These are phyloP conservation scores for Penicillium sp. DNA, from an alignment of 2,329 filamentous ascomycete genomes.

Conservation along the genomic window DNA sequence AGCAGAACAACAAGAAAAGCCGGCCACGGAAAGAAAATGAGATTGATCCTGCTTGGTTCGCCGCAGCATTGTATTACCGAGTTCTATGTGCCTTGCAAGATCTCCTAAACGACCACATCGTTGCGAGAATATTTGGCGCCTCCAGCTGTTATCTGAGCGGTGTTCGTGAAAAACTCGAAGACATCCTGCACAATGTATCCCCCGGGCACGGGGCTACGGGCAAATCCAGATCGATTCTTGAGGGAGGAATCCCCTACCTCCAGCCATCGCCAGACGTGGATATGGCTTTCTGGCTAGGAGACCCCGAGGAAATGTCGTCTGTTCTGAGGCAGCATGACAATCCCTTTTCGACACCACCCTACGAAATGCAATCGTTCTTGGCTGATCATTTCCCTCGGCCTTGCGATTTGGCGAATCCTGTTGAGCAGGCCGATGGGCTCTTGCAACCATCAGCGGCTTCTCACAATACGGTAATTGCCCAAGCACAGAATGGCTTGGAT, in stretches of 20 bases:
- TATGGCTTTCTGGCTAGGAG: conserved; percentile 2
- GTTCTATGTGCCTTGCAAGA: conserved; percentile 7
- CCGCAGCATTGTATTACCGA: conserved; percentile 14
- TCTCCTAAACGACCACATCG: neutral
- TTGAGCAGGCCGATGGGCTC: neutral
- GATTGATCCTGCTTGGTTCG: conserved; percentile 13
- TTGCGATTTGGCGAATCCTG: neutral
- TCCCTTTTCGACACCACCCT: neutral
- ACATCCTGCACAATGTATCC: conserved; percentile 3
- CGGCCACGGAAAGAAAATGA: neutral
- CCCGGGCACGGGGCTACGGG: neutral
- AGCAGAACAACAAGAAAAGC: neutral
- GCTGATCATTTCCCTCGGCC: neutral
- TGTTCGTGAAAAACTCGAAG: neutral
- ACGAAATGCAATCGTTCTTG: neutral
- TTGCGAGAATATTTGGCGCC: conserved; percentile 8
- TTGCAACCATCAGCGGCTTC: neutral
- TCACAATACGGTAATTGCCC: neutral
- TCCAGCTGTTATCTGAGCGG: neutral
- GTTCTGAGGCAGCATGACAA: neutral
- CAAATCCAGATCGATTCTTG: neutral
- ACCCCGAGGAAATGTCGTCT: neutral
- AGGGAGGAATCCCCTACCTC: conserved; percentile 5
- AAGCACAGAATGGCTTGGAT: neutral
- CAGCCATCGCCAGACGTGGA: neutral